These are phyloP conservation scores for Parathielavia appendiculata DNA, from an alignment of 495 filamentous ascomycete genomes.

Conservation along the genomic window DNA sequence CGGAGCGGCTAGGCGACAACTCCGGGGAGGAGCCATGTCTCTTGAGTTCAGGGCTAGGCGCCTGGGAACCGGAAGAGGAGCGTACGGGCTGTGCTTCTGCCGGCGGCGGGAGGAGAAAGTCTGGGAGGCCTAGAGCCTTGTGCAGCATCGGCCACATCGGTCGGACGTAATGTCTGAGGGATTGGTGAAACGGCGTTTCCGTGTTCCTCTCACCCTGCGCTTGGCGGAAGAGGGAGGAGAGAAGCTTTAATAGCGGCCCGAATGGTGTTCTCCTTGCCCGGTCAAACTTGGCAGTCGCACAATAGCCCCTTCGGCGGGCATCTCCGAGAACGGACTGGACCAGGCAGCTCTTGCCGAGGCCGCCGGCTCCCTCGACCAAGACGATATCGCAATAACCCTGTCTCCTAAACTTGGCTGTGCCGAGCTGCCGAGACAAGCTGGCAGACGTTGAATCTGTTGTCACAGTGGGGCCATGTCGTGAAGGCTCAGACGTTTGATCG, in stretches of 20 bases:
- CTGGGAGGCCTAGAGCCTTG: constrained; percentile 71
- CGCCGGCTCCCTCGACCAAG: constrained; percentile 67
- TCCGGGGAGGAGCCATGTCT: constrained; percentile 44
- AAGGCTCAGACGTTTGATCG: constrained; percentile 31
- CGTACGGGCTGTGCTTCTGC: constrained; percentile 23
- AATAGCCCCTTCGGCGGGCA: constrained; percentile 71
- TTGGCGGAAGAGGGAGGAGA: constrained; percentile 80
- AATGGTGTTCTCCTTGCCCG: constrained; percentile 75
- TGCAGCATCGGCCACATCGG: constrained; percentile 76
- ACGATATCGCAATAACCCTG: constrained; percentile 73
- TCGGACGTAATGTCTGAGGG: constrained; percentile 64
- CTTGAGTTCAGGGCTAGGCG: constrained; percentile 21
- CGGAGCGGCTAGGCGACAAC: constrained; percentile 22
- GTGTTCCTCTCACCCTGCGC: constrained; percentile 88
- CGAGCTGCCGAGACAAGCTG: constrained; percentile 42
- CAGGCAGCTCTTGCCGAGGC: constrained; percentile 78
- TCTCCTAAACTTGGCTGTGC: constrained; percentile 55
- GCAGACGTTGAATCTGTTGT: constrained; percentile 30
- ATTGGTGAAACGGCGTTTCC: constrained; percentile 73
- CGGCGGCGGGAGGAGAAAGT: constrained; percentile 55
- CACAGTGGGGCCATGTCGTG: constrained; percentile 27
- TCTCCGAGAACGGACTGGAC: constrained; percentile 70
- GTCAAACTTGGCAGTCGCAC: constrained; percentile 80
- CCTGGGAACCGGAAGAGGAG: constrained; percentile 25
- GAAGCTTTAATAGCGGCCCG: constrained; percentile 70